Conservation (phyloP, 31 red algal genomes). For the Odonthalia washingtoniensis region DNA sequence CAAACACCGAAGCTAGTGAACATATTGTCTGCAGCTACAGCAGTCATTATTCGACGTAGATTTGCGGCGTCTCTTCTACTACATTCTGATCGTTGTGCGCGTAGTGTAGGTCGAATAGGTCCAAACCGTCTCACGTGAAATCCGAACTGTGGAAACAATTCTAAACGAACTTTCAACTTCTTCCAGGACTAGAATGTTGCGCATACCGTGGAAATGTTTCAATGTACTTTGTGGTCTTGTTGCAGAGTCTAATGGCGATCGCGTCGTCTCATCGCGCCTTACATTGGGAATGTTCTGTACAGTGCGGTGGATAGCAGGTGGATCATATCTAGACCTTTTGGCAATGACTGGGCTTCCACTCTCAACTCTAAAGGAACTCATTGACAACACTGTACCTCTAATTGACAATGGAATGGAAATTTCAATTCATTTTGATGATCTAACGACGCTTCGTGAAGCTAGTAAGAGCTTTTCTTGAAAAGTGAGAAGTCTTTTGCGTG, state of each 20-base stretch:
- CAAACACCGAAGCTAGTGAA: no score
- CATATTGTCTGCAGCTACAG: no score
- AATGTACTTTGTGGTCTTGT: not conserved
- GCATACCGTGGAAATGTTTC: not conserved
- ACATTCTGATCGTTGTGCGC: no score
- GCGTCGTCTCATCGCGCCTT: not conserved
- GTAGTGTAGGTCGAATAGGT: no score
- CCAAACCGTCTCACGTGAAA: no score
- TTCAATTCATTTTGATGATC: not conserved
- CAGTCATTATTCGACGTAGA: no score
- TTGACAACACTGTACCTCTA: not conserved
- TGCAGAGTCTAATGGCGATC: not conserved
- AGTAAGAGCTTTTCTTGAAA: slow-evolving; percentile 15
- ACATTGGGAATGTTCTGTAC: not conserved
- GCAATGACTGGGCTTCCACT: not conserved
- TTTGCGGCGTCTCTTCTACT: no score
- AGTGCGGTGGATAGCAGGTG: not conserved
- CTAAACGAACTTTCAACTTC: not conserved
- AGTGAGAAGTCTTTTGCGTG: slow-evolving; percentile 13
- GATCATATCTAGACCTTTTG: not conserved
- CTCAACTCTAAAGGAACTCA: not conserved
- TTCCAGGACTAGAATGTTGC: not conserved
- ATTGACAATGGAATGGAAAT: not conserved
- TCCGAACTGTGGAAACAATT: no score
- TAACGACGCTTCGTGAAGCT: not conserved